A percentile compares a stretch with the other conserved stretches of the same genome.
phyloP scores from a whole-genome alignment of 2,329 filamentous ascomycete species.

The Dactylellina haptotyla region DNA sequence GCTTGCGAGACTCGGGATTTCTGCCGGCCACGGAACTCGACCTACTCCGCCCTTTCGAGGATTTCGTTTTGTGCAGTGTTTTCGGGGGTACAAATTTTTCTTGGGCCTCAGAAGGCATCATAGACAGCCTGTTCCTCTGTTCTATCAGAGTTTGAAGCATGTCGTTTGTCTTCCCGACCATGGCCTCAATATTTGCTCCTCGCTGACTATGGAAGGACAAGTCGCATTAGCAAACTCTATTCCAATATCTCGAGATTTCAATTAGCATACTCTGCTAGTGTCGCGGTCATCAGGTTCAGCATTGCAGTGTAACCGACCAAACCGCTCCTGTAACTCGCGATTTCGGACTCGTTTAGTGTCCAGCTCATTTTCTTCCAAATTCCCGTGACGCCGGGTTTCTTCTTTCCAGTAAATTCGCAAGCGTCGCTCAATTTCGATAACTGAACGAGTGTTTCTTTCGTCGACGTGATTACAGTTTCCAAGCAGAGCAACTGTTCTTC shows the following conservation, averaged over 20 bases:
- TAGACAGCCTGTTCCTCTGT: conserved; percentile 40
- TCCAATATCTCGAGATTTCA: background rate
- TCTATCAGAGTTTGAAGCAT: conserved; percentile 50
- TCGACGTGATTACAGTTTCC: conserved; percentile 46
- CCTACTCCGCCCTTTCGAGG: conserved; percentile 7
- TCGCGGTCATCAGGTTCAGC: conserved; percentile 46
- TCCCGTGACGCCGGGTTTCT: conserved; percentile 34
- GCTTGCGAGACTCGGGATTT: conserved; percentile 5
- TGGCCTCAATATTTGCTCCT: conserved; percentile 50
- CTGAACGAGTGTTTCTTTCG: conserved; percentile 43
- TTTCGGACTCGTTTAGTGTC: conserved; percentile 50
- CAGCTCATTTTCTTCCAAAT: conserved; percentile 53
- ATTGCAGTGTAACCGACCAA: conserved; percentile 52
- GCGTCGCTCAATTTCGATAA: conserved; percentile 50
- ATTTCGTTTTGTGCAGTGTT: conserved; percentile 6
- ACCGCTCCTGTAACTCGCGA: conserved; percentile 50
- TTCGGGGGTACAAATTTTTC: conserved; percentile 10
- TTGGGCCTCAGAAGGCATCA: conserved; percentile 27
- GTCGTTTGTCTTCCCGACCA: conserved; percentile 51
- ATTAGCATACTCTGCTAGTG: conserved; percentile 48
- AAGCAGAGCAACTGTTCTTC: conserved; percentile 46
- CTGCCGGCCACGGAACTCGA: conserved; percentile 28
- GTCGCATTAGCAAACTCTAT: background rate
- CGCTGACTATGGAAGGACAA: conserved; percentile 28
- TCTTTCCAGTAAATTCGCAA: conserved; percentile 48